These are phyloP conservation scores for Penicillium sp. DNA, from an alignment of 2,329 filamentous ascomycete species.

Conservation along the genomic window DNA sequence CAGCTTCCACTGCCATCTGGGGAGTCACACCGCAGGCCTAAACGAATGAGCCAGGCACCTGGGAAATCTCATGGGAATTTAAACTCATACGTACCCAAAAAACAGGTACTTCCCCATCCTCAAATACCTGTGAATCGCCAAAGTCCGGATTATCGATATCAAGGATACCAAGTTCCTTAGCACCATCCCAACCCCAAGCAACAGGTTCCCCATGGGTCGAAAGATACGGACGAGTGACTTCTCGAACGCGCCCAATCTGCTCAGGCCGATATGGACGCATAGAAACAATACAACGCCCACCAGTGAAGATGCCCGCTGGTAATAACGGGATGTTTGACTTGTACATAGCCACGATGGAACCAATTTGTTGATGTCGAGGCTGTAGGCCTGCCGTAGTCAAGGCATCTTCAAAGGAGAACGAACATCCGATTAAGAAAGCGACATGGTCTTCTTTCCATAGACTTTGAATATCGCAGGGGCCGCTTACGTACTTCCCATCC, in stretches of 20 bases:
- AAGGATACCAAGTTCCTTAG: conserved; percentile 54
- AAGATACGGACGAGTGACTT: conserved; percentile 57
- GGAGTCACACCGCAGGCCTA: conserved; percentile 69
- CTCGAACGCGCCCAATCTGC: conserved; percentile 55
- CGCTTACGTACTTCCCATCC: conserved; percentile 45
- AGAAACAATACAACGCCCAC: conserved; percentile 59
- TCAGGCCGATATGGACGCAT: conserved; percentile 60
- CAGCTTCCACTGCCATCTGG: conserved; percentile 63
- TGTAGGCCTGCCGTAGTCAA: conserved; percentile 53
- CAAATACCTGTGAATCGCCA: conserved; percentile 51
- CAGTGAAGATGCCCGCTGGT: conserved; percentile 60
- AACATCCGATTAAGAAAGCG: conserved; percentile 65
- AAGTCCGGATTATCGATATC: conserved; percentile 58
- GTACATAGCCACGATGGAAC: conserved; percentile 63
- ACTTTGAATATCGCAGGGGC: conserved; percentile 45
- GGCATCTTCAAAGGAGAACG: conserved; percentile 63
- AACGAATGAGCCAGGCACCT: not conserved
- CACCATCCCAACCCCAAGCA: conserved; percentile 64
- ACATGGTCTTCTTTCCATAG: conserved; percentile 62
- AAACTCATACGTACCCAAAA: conserved; percentile 27
- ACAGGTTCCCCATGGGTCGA: conserved; percentile 65
- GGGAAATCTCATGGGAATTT: not conserved
- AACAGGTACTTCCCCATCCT: conserved; percentile 39
- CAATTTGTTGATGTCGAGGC: conserved; percentile 52
- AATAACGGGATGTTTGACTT: conserved; percentile 57